A percentile compares a stretch with the other conserved stretches of the same genome.
Conservation (phyloP, 371 early-diverging fungal genomes). For the Rhizopus microsporus region DNA sequence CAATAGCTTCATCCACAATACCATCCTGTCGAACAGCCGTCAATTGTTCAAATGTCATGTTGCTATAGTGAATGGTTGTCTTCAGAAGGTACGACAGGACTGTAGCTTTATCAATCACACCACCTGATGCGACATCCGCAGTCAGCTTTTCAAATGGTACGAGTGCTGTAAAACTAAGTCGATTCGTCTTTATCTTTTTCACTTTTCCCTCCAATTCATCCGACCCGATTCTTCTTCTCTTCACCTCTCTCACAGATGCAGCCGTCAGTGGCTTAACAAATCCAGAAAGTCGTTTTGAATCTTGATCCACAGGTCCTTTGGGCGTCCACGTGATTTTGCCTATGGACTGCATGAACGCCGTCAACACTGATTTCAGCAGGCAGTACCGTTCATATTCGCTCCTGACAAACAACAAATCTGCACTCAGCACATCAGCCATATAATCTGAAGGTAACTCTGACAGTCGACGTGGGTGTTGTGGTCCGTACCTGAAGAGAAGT, state of each 20-base stretch:
- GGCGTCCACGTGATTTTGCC: slow-evolving; percentile 47
- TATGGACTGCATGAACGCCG: slow-evolving; percentile 44
- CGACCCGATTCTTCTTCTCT: slow-evolving; percentile 47
- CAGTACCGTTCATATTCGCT: slow-evolving; percentile 46
- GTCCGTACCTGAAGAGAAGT: slow-evolving; percentile 41
- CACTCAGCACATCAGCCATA: slow-evolving; percentile 50
- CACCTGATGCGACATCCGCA: slow-evolving; percentile 46
- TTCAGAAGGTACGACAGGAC: slow-evolving; percentile 42
- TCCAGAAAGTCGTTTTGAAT: slow-evolving; percentile 45
- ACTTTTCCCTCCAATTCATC: slow-evolving; percentile 23
- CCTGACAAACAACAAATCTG: slow-evolving; percentile 41
- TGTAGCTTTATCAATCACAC: slow-evolving; percentile 50
- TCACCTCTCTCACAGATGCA: slow-evolving; percentile 27
- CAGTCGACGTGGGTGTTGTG: slow-evolving; percentile 32
- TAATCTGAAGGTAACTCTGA: slow-evolving; percentile 46
- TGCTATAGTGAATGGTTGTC: slow-evolving; percentile 48
- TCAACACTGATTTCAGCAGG: slow-evolving; percentile 33
- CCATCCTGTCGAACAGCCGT: slow-evolving; percentile 45
- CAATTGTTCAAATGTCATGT: slow-evolving; percentile 54
- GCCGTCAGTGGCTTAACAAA: slow-evolving; percentile 37
- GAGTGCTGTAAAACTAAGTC: slow-evolving; percentile 41
- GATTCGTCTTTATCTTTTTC: slow-evolving; percentile 1
- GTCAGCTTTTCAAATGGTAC: slow-evolving; percentile 43
- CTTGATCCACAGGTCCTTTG: slow-evolving; percentile 42
- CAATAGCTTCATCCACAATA: slow-evolving; percentile 49